These are phyloP conservation scores for Boletellus ananiceps DNA, from an alignment of 768 basidiomycete genomes.

Conservation along the genomic window DNA sequence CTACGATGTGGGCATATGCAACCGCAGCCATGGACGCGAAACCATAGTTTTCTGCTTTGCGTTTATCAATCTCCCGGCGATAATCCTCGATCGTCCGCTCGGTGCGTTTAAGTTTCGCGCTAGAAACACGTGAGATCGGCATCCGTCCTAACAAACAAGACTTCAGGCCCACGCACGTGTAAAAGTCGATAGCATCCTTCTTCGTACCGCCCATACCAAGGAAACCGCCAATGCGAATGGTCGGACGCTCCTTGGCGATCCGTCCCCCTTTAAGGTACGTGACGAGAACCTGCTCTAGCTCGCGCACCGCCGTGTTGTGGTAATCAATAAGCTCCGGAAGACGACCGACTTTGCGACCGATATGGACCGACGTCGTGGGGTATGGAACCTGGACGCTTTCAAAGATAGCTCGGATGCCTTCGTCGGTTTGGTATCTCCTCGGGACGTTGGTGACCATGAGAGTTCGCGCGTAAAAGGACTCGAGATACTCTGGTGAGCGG, in stretches of 20 bases:
- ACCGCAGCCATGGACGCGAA: slow-evolving; percentile 89
- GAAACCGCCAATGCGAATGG: slow-evolving; percentile 70
- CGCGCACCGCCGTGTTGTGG: slow-evolving; percentile 90
- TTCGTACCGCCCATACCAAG: slow-evolving; percentile 80
- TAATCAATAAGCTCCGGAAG: slow-evolving; percentile 89
- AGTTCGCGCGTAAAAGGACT: slow-evolving; percentile 91
- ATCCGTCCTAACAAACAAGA: background rate
- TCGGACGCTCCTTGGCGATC: slow-evolving; percentile 78
- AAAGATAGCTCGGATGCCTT: slow-evolving; percentile 76
- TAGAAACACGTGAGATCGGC: slow-evolving; percentile 16
- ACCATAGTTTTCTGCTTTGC: slow-evolving; percentile 84
- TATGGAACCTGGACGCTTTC: slow-evolving; percentile 75
- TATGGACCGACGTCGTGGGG: slow-evolving; percentile 87
- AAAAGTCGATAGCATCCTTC: slow-evolving; percentile 91
- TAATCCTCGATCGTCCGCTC: slow-evolving; percentile 72
- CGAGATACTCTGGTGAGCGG: slow-evolving; percentile 80
- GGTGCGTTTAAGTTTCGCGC: slow-evolving; percentile 50
- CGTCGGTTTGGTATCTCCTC: slow-evolving; percentile 78
- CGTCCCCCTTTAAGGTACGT: slow-evolving; percentile 82
- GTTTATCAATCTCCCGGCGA: slow-evolving; percentile 64
- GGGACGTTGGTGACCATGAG: slow-evolving; percentile 78
- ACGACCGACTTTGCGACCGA: slow-evolving; percentile 80
- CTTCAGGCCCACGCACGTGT: slow-evolving; percentile 56
- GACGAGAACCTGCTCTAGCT: slow-evolving; percentile 86
- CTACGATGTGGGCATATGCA: slow-evolving; percentile 84